These are phyloP conservation scores for Geotrichum klebahnii DNA, from an alignment of 1,139 yeast genomes.

Conservation along the genomic window DNA sequence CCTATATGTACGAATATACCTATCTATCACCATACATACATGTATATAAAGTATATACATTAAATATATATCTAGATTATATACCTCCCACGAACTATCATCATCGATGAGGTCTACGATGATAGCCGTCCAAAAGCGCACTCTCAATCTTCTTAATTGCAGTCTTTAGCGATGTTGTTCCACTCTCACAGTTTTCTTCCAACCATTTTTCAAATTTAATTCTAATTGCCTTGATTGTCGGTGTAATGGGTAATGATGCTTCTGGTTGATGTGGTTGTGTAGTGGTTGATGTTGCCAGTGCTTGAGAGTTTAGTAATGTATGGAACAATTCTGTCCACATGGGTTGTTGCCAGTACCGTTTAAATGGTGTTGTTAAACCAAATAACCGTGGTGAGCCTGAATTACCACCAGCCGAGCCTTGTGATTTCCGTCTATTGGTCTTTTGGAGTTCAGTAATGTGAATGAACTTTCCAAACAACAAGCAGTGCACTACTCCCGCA, in stretches of 20 bases:
- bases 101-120: conserved; percentile 6
- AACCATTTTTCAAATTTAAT: conserved; percentile 47
- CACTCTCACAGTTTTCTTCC: conserved; percentile 33
- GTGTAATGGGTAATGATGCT: conserved; percentile 43
- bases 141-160: conserved; percentile 27
- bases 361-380: conserved; percentile 48
- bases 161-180: conserved; percentile 27
- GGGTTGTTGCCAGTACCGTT: conserved; percentile 73
- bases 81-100: too few species aligned
- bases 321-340: conserved; percentile 71
- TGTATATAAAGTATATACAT: too few species aligned
- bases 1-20: too few species aligned
- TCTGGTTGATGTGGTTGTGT: too few species aligned
- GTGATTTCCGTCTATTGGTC: conserved; percentile 32
- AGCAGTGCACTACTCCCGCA: conserved; percentile 68
- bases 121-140: conserved; percentile 18
- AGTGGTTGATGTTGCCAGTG: conserved; percentile 28
- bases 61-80: too few species aligned
- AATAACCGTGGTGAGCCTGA: conserved; percentile 26
- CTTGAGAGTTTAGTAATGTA: conserved; percentile 56
- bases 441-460: conserved; percentile 33
- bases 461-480: conserved; percentile 59
- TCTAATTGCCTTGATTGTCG: conserved; percentile 42
- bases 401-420: conserved; percentile 22
- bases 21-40: too few species aligned